A percentile compares a stretch with the other conserved stretches of the same genome.
phyloP scores from a whole-genome alignment of 345 rosid species.

The Gossypium thurberi region DNA sequence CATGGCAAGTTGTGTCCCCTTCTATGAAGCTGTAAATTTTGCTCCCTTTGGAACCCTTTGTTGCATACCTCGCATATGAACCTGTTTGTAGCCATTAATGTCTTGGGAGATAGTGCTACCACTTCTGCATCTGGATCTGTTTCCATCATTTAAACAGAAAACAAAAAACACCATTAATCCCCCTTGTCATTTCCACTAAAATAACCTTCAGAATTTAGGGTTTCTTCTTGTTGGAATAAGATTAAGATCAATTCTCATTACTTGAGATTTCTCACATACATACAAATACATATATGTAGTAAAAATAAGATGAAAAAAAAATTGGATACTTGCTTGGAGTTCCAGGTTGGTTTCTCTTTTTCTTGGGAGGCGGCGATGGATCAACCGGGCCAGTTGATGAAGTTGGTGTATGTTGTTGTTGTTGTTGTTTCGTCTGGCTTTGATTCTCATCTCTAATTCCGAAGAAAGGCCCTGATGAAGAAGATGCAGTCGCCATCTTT shows the following conservation, averaged over 20 bases:
- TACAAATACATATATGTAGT: too few relatives aligned
- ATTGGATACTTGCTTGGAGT: conserved; percentile 64
- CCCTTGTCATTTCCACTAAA: neutral
- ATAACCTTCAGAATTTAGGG: neutral
- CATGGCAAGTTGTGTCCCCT: conserved; percentile 87
- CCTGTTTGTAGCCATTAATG: conserved; percentile 82
- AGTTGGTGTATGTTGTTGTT: conserved; percentile 40
- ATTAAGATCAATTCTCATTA: neutral
- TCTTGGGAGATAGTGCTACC: conserved; percentile 79
- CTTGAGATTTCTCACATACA: too few relatives aligned
- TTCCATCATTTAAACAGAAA: conserved; percentile 9
- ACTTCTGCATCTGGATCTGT: conserved; percentile 87
- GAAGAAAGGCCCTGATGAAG: conserved; percentile 57
- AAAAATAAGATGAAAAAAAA: conserved; percentile 5
- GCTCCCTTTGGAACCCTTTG: conserved; percentile 84
- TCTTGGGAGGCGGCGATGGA: conserved; percentile 50
- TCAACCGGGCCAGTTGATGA: conserved; percentile 27
- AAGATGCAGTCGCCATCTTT: conserved; percentile 59
- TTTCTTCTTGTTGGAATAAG: neutral
- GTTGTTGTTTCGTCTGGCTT: conserved; percentile 40
- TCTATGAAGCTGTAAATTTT: conserved; percentile 78
- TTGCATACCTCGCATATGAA: conserved; percentile 86
- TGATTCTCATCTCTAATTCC: conserved; percentile 59
- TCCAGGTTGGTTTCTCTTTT: conserved; percentile 77
- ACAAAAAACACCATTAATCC: neutral